Evolutionary conservation across 306 rosid species (phyloP), one percentile per base, ranked within the genome.

Genomic region (Inga oerstediana): DNA sequence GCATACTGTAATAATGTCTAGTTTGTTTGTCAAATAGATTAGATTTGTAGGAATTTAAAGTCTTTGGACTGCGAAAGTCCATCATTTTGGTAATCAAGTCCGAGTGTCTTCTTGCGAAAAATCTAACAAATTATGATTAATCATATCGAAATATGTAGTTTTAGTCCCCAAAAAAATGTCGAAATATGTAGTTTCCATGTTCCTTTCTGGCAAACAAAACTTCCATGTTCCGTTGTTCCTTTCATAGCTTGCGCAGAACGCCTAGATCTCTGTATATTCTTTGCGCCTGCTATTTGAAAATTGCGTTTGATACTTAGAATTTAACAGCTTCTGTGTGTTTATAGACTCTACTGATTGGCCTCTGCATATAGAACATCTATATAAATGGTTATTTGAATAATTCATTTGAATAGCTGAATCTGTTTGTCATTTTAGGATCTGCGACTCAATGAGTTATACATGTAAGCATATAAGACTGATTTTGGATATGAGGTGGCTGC

Each of bases 11-110:
- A n/a, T 17, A 4, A 16, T 16, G 59, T 51, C 58, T 73, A 44
- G 48, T 35, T 80, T 77, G 17, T 73, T 65, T 65, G 67, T 19
- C 80, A 65, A 81, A 34, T 62, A 67, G 30, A 65, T 65, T 32
- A 72, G 20, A 22, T 11, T 41, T 30, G 16, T 35, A 44, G 43
- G 77, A 65, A 71, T 22, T 24, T 49, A 4, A 49, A 49, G 5
- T 32, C 20, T 54, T 2, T 17, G 39, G 54, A 52, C 62, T 58
- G 49, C 85, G 62, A 2, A 39, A 56, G 24, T 8, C n/a, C 27
- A 56, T 8, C 62, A 19, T 20, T 7, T 19, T 10, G 62, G 62
- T 56, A 56, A 56, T 44, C 6, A 39, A 39, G 43, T 39, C 43
- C 32, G 11, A 20, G 10, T 4, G 52, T 48, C 45, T 35, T 35